phyloP scores from a whole-genome alignment of 1,284 basidiomycete genomes.

The Sanghuangporus baumii region DNA sequence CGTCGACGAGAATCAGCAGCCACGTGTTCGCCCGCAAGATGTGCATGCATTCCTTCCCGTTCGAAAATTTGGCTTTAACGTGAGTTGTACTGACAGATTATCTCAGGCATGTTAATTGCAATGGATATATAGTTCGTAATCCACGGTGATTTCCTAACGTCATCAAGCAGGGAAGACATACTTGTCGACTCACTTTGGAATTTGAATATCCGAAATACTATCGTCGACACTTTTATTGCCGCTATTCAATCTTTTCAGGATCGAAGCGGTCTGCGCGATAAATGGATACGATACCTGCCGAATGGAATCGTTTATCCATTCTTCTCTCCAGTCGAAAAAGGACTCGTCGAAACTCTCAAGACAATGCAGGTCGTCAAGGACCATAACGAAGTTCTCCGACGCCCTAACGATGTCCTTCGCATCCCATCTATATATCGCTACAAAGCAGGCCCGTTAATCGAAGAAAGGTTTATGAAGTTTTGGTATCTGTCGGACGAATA shows the following conservation, averaged over 20 bases:
- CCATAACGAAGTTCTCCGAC: neutral
- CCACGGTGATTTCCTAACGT: slow-evolving; percentile 8
- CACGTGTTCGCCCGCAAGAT: slow-evolving; percentile 16
- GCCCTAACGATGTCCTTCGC: neutral
- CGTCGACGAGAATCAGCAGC: slow-evolving; percentile 12
- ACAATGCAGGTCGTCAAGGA: neutral
- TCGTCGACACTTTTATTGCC: neutral
- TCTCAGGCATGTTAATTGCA: neutral
- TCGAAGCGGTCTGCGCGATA: neutral
- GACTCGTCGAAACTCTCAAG: neutral
- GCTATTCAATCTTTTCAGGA: neutral
- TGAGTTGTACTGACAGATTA: slow-evolving; percentile 2
- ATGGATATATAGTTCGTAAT: slow-evolving; percentile 20
- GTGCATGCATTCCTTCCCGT: slow-evolving; percentile 23
- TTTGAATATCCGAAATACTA: neutral
- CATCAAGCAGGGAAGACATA: neutral
- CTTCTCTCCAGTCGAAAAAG: neutral
- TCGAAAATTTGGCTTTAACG: slow-evolving; percentile 21
- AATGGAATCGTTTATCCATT: neutral
- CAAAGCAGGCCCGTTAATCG: neutral
- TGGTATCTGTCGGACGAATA: neutral
- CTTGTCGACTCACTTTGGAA: neutral
- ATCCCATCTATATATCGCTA: neutral
- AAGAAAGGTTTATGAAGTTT: neutral
- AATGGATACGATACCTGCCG: neutral